phyloP scores from a whole-genome alignment of 2,329 filamentous ascomycete species.

The Pseudogymnoascus sp. region DNA sequence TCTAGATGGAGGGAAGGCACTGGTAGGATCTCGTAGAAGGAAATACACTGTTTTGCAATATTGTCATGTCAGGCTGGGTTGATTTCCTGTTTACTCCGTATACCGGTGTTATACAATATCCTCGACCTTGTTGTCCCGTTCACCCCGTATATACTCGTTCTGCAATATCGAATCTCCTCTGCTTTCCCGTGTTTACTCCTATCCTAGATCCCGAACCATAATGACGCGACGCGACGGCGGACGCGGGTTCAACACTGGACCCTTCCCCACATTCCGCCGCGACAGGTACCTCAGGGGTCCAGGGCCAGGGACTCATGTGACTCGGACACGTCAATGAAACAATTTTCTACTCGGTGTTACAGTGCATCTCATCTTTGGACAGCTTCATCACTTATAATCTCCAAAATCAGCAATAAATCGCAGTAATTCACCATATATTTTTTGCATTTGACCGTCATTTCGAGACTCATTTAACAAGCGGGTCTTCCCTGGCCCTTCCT shows the following conservation, averaged over 20 bases:
- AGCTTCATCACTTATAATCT: background rate
- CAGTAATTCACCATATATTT: background rate
- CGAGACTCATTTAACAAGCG: conserved; percentile 6
- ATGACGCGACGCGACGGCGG: conserved; percentile 5
- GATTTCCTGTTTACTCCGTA: background rate
- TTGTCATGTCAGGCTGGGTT: background rate
- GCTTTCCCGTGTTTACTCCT: background rate
- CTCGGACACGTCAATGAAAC: background rate
- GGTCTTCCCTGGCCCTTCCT: background rate
- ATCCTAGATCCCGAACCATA: background rate
- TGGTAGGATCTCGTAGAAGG: background rate
- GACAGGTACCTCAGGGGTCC: conserved; percentile 5
- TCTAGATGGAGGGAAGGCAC: conserved; percentile 1
- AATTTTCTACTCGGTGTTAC: background rate
- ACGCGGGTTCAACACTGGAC: background rate
- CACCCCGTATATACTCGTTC: no score
- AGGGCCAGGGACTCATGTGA: conserved; percentile 4
- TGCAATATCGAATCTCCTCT: no score
- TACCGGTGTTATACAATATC: background rate
- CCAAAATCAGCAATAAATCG: background rate
- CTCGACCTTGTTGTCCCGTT: no score
- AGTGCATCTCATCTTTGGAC: background rate
- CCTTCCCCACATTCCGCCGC: background rate
- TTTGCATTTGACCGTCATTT: conserved; percentile 2
- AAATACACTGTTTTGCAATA: conserved; percentile 5